phyloP scores from a whole-genome alignment of 305 asterid genomes.

The Fraxinus dipetala region DNA sequence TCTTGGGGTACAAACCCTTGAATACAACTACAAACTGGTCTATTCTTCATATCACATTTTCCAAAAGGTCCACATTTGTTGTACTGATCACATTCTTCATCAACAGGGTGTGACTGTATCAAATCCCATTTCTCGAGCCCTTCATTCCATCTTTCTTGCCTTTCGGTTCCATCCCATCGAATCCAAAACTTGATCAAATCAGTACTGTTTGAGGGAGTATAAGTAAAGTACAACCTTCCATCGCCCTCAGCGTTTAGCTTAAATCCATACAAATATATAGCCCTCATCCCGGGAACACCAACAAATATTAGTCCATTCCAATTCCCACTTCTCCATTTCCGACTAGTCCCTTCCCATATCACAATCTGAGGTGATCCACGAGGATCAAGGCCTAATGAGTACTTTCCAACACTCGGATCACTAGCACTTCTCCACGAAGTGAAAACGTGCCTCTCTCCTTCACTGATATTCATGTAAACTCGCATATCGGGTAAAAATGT shows the following conservation, averaged over 20 bases:
- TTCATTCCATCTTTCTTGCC: conserved; percentile 42
- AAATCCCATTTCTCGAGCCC: conserved; percentile 35
- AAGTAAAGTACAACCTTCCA: conserved; percentile 33
- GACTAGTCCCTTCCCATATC: conserved; percentile 60
- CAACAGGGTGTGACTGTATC: conserved; percentile 40
- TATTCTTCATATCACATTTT: conserved; percentile 29
- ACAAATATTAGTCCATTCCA: conserved; percentile 49
- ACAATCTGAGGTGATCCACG: conserved; percentile 69
- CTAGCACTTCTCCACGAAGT: conserved; percentile 52
- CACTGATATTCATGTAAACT: conserved; percentile 21
- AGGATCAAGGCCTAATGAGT: conserved; percentile 60
- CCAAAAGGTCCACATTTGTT: conserved; percentile 62
- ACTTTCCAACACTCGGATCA: conserved; percentile 66
- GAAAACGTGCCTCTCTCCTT: conserved; percentile 34
- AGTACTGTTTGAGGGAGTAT: conserved; percentile 26
- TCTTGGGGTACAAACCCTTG: conserved; percentile 50
- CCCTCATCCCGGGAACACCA: conserved; percentile 43
- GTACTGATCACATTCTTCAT: conserved; percentile 44
- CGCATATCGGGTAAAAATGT: conserved; percentile 61
- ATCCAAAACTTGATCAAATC: conserved; percentile 39
- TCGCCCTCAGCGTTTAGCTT: conserved; percentile 22
- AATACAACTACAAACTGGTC: conserved; percentile 45
- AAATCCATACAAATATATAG: conserved; percentile 43
- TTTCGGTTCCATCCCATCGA: conserved; percentile 46
- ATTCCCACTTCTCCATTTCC: conserved; percentile 80